Percentiles rank a stretch among this genome's conserved stretches.
phyloP scores from a whole-genome alignment of 2,329 filamentous ascomycete species.

The Ceratocystis diversiconidia region DNA sequence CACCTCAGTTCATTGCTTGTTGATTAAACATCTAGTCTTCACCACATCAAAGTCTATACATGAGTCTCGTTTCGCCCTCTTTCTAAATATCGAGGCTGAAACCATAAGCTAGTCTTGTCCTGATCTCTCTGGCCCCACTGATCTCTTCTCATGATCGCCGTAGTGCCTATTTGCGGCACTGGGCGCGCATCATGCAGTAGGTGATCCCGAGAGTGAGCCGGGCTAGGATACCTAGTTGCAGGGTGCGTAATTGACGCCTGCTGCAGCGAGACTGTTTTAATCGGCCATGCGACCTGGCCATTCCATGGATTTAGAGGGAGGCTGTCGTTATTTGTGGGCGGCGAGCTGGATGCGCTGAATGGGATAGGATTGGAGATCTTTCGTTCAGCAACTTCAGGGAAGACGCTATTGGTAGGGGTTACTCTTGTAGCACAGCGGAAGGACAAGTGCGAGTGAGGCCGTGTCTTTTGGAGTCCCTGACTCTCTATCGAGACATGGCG shows the following conservation, averaged over 20 bases:
- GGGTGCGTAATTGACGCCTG: background rate
- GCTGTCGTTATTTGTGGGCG: background rate
- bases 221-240: background rate
- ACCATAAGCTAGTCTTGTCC: background rate
- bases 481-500: conserved; percentile 33
- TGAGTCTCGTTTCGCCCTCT: background rate
- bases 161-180: background rate
- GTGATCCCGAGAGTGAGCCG: background rate
- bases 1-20: too few species aligned
- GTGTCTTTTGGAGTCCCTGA: conserved; percentile 22
- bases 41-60: background rate
- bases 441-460: conserved; percentile 33
- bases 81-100: background rate
- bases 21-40: background rate
- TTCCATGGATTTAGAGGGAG: conserved; percentile 4
- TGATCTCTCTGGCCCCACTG: background rate
- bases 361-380: background rate
- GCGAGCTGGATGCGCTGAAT: background rate
- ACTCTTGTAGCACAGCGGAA: conserved; percentile 38
- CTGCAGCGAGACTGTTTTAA: background rate
- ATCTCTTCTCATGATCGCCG: background rate
- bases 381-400: conserved; percentile 17
- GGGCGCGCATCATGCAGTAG: background rate
- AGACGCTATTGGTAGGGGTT: conserved; percentile 28
- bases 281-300: background rate